Conservation (phyloP, 192 early-diverging fungal genomes). For the Podochytrium sp. region DNA sequence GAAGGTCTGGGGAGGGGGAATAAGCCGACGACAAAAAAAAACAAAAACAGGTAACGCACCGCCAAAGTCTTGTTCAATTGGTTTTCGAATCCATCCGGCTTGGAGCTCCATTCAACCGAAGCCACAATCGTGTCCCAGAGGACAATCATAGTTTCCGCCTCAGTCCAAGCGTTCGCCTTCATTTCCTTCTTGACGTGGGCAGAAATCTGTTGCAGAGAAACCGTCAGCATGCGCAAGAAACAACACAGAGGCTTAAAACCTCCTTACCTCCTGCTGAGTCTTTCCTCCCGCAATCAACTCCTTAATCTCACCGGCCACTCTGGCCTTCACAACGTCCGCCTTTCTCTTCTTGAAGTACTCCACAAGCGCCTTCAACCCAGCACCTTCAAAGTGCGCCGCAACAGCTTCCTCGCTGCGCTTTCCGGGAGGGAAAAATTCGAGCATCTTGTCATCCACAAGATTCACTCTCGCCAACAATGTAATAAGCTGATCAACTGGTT, state of each 20-base stretch:
- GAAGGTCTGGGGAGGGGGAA: conserved; percentile 58
- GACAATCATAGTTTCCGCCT: conserved; percentile 74
- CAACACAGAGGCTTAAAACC: neutral
- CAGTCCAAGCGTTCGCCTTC: conserved; percentile 72
- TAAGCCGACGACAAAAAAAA: neutral
- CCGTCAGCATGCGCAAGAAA: neutral
- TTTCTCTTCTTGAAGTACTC: conserved; percentile 79
- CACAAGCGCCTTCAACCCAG: conserved; percentile 87
- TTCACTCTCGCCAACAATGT: conserved; percentile 69
- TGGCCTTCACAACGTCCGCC: conserved; percentile 60
- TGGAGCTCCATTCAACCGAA: conserved; percentile 77
- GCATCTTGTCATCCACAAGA: conserved; percentile 69
- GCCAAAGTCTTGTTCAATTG: conserved; percentile 54
- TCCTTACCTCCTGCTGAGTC: conserved; percentile 60
- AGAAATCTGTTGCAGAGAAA: conserved; percentile 52
- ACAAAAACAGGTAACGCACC: conserved; percentile 1
- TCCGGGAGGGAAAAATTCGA: conserved; percentile 91
- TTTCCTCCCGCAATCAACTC: conserved; percentile 65
- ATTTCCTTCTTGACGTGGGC: conserved; percentile 67
- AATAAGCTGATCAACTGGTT: conserved; percentile 77
- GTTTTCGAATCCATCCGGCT: conserved; percentile 84
- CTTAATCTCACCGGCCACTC: conserved; percentile 47
- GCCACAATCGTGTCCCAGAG: conserved; percentile 83
- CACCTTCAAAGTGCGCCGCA: conserved; percentile 89
- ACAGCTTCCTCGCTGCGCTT: conserved; percentile 89